phyloP scores from a whole-genome alignment of 2,329 filamentous ascomycete species.

The Penicillium verrucosum region DNA sequence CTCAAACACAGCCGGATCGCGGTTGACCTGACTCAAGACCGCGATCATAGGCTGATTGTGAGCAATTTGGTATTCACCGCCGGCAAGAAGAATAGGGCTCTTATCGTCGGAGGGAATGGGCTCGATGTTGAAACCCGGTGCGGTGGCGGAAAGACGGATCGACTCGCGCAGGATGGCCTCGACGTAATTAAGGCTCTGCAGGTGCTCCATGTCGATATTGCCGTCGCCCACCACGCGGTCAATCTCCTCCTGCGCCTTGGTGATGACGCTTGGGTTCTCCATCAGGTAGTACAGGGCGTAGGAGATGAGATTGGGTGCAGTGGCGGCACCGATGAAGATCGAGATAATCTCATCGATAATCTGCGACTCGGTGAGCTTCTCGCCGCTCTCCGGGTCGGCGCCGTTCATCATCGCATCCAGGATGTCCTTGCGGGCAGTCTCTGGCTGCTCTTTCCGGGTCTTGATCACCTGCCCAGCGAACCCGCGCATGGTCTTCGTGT shows the following conservation, averaged over 20 bases:
- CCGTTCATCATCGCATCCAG: conserved; percentile 57
- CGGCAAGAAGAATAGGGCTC: conserved; percentile 49
- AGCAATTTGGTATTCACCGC: conserved; percentile 58
- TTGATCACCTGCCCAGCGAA: conserved; percentile 56
- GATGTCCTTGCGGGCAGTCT: conserved; percentile 52
- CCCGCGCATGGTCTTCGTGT: conserved; percentile 52
- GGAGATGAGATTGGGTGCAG: conserved; percentile 64
- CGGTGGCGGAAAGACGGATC: conserved; percentile 60
- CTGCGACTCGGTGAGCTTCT: conserved; percentile 55
- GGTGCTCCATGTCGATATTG: conserved; percentile 49
- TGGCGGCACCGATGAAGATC: conserved; percentile 64
- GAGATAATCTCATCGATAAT: conserved; percentile 65
- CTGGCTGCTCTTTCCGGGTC: conserved; percentile 52
- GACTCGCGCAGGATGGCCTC: conserved; percentile 65
- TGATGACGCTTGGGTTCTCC: conserved; percentile 57
- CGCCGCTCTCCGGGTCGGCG: conserved; percentile 59
- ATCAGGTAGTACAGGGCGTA: conserved; percentile 63
- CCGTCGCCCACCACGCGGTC: conserved; percentile 41
- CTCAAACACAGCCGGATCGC: conserved; percentile 60
- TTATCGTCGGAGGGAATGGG: conserved; percentile 47
- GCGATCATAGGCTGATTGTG: conserved; percentile 51
- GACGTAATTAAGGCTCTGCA: conserved; percentile 64
- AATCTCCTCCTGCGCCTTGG: conserved; percentile 63
- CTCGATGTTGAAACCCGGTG: conserved; percentile 55
- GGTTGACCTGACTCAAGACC: conserved; percentile 55